phyloP scores from a whole-genome alignment of 441 rosid genomes.

The Rhodomyrtus psidioides region DNA sequence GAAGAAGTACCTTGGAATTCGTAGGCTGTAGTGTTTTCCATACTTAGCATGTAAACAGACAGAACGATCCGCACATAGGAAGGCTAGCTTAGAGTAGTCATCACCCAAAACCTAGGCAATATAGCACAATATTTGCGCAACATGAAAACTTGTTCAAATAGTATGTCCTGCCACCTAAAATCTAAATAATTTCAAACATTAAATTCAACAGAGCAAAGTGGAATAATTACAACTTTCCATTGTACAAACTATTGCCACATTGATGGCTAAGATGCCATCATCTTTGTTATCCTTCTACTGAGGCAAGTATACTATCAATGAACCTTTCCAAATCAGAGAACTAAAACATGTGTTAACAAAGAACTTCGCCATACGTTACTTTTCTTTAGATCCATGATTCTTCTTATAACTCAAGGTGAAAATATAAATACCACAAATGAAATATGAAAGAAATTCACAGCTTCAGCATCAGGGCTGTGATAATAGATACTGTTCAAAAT shows the following conservation, averaged over 20 bases:
- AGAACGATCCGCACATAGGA: slow-evolving; percentile 87
- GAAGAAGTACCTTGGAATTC: slow-evolving; percentile 69
- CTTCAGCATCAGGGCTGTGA: background rate
- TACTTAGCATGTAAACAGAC: slow-evolving; percentile 80
- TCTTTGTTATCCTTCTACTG: background rate
- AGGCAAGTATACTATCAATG: background rate
- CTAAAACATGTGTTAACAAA: background rate
- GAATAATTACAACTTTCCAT: background rate
- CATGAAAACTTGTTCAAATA: background rate
- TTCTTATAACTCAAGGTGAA: background rate
- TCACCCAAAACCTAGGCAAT: slow-evolving; percentile 56
- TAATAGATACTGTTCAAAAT: background rate
- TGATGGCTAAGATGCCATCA: background rate
- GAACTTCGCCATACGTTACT: background rate
- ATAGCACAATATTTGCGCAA: background rate
- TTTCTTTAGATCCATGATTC: background rate
- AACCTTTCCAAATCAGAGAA: background rate
- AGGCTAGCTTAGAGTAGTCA: slow-evolving; percentile 90
- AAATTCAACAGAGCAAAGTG: background rate
- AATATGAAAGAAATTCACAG: background rate
- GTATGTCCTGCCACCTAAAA: background rate
- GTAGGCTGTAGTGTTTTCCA: slow-evolving; percentile 69
- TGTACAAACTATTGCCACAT: background rate
- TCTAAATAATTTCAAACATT: background rate
- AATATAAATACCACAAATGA: background rate